These are phyloP conservation scores for Pugionium cornutum DNA, from an alignment of 345 rosid species.

Conservation along the genomic window DNA sequence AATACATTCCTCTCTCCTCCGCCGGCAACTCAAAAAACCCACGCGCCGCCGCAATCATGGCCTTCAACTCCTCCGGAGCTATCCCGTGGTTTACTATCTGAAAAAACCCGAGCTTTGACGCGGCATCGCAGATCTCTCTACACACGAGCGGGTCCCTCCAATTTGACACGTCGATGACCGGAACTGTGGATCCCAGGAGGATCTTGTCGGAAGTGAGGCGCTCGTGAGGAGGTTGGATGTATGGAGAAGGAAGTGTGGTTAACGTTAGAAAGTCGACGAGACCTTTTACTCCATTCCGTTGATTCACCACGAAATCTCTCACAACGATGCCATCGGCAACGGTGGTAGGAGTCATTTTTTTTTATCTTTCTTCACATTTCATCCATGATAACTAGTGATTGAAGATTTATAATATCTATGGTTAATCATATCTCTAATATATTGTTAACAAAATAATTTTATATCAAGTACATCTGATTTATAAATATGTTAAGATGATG, in stretches of 20 bases:
- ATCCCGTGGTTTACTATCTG: constrained; percentile 44
- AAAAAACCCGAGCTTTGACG: constrained; percentile 36
- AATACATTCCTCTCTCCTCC: constrained; percentile 42
- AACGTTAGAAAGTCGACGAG: constrained; percentile 36
- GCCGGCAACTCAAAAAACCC: constrained; percentile 43
- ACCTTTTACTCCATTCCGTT: constrained; percentile 51
- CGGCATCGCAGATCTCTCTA: constrained; percentile 34
- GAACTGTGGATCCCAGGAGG: constrained; percentile 27
- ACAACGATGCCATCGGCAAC: not conserved
- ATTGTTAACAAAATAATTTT: too few relatives aligned
- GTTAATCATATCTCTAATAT: not conserved
- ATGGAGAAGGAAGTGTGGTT: constrained; percentile 42
- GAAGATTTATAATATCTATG: not conserved
- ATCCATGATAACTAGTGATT: not conserved
- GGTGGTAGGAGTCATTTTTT: constrained; percentile 10
- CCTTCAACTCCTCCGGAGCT: constrained; percentile 30
- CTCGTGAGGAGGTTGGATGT: constrained; percentile 44
- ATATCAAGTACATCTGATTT: too few relatives aligned
- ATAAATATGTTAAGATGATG: too few relatives aligned
- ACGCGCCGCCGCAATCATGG: constrained; percentile 40
- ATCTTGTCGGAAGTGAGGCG: constrained; percentile 39
- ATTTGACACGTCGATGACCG: constrained; percentile 39
- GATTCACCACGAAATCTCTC: constrained; percentile 47
- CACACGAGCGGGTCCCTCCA: constrained; percentile 29
- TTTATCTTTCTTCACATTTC: not conserved